phyloP scores from a whole-genome alignment of 2,329 filamentous ascomycete genomes.

The Pleomassaria siparia region DNA sequence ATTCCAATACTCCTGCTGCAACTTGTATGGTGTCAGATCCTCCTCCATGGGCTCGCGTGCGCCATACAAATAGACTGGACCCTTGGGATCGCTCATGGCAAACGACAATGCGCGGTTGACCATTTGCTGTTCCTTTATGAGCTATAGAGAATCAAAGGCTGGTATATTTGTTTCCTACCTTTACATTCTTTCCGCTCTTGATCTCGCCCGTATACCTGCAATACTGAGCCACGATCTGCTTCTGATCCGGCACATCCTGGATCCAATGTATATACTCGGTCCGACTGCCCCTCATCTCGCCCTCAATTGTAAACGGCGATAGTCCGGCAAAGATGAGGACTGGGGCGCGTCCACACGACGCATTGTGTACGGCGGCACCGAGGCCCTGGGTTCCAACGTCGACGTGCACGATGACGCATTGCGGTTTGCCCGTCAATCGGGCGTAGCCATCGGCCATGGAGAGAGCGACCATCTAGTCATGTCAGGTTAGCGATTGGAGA shows the following conservation, averaged over 20 bases:
- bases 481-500: constrained; percentile 10
- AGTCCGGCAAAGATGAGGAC: constrained; percentile 78
- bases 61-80: constrained; percentile 77
- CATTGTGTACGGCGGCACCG: constrained; percentile 77
- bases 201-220: constrained; percentile 82
- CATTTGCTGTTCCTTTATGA: constrained; percentile 59
- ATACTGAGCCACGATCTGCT: constrained; percentile 79
- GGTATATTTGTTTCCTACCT: constrained; percentile 42
- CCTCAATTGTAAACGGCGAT: constrained; percentile 74
- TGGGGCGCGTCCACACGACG: constrained; percentile 71
- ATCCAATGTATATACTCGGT: constrained; percentile 89
- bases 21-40: constrained; percentile 62
- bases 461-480: constrained; percentile 72
- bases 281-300: constrained; percentile 69
- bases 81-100: constrained; percentile 73
- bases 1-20: constrained; percentile 71
- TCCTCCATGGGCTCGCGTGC: constrained; percentile 82
- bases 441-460: constrained; percentile 85
- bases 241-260: constrained; percentile 80
- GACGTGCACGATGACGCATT: constrained; percentile 78
- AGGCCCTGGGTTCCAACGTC: constrained; percentile 81
- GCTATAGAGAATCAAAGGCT: not conserved
- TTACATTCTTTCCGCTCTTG: constrained; percentile 81
- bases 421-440: constrained; percentile 66
- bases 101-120: constrained; percentile 84